phyloP scores from a whole-genome alignment of 2,329 filamentous ascomycete species.

The Claviceps digitariae region DNA sequence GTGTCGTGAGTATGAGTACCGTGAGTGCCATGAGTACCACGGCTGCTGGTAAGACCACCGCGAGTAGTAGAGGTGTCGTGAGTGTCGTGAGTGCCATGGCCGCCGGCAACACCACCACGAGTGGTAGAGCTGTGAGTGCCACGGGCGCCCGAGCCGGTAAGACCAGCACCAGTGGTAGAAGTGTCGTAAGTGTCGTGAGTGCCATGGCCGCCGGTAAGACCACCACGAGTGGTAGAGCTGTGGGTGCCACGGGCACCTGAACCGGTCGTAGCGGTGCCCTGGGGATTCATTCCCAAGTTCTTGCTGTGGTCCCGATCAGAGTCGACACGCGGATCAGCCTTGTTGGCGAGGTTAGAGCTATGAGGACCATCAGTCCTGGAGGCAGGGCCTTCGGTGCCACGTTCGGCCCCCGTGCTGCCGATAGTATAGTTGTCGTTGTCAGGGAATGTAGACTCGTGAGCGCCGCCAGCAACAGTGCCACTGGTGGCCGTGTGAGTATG shows the following conservation, averaged over 20 bases:
- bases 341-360: constrained; percentile 33
- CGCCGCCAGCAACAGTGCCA: constrained; percentile 11
- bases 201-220: constrained; percentile 6
- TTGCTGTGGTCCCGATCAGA: constrained; percentile 32
- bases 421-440: constrained; percentile 32
- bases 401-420: constrained; percentile 6
- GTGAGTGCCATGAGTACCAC: constrained; percentile 5
- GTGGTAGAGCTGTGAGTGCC: constrained; percentile 2
- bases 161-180: constrained; percentile 4
- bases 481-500: constrained; percentile 24
- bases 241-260: not conserved
- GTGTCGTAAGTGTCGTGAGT: too few species aligned
- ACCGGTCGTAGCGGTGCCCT: constrained; percentile 10
- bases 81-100: constrained; percentile 4
- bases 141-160: constrained; percentile 2
- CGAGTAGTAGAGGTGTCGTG: constrained; percentile 8
- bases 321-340: constrained; percentile 39
- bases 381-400: constrained; percentile 13
- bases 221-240: constrained; percentile 3
- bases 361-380: constrained; percentile 31
- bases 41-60: constrained; percentile 11
- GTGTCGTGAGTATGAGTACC: not conserved
- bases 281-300: constrained; percentile 20
- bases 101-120: constrained; percentile 7
- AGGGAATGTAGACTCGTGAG: constrained; percentile 7